Evolutionary conservation across 2,329 filamentous ascomycete species (phyloP).

Genomic region (Neonectria punicea): DNA sequence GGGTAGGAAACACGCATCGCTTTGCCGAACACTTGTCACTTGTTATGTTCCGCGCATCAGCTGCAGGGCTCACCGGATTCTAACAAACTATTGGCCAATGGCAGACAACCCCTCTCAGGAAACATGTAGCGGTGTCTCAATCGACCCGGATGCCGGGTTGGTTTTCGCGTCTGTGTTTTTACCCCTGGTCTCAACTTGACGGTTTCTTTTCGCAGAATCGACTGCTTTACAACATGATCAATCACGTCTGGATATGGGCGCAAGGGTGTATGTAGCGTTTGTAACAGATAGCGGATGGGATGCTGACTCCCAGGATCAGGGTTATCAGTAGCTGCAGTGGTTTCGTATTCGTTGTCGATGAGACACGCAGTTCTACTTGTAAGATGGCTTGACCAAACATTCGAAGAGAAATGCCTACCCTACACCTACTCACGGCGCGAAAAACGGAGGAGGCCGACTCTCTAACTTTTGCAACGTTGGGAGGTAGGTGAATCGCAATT

Average conservation of each 20-base stretch:
- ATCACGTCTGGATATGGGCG: too few relatives aligned
- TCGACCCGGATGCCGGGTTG: neutral
- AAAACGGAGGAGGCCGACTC: neutral
- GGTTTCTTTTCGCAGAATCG: neutral
- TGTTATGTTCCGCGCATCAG: neutral
- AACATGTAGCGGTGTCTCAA: constrained; percentile 4
- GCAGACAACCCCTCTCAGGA: neutral
- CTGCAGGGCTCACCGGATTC: neutral
- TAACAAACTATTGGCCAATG: neutral
- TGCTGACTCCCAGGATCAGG: neutral
- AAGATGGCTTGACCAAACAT: neutral
- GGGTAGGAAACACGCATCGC: neutral
- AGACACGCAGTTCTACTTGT: neutral
- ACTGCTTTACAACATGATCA: neutral
- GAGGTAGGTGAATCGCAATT: too few relatives aligned
- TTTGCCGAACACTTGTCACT: neutral
- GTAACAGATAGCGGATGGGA: neutral
- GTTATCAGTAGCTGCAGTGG: too few relatives aligned
- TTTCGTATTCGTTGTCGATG: too few relatives aligned
- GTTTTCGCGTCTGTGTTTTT: neutral
- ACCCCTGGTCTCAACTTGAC: neutral
- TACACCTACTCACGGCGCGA: neutral
- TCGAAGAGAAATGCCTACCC: neutral
- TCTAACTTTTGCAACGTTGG: neutral
- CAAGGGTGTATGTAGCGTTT: neutral